Percentiles rank a stretch among this genome's conserved stretches.
Evolutionary conservation across 2,329 filamentous ascomycete species (phyloP).

Genomic region (Arthrobotrys conoides): DNA sequence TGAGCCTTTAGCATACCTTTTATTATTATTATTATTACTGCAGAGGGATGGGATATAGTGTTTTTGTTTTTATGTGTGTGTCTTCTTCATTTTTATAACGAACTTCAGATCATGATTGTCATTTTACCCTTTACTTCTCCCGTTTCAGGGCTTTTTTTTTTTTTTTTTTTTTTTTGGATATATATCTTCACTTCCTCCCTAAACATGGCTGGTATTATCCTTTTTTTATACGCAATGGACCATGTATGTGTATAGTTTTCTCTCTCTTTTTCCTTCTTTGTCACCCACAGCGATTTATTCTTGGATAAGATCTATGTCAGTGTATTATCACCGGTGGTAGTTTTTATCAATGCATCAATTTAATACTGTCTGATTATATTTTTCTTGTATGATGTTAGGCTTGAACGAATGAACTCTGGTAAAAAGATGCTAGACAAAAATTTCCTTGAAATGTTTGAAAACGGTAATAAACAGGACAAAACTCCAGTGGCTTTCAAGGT

Average conservation of each 20-base stretch:
- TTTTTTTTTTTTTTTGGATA: background rate
- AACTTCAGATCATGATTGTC: slow-evolving; percentile 30
- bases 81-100: slow-evolving; percentile 38
- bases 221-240: slow-evolving; percentile 4
- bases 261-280: background rate
- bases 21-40: slow-evolving; percentile 23
- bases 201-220: slow-evolving; percentile 25
- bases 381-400: too few species aligned
- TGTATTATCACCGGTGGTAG: slow-evolving; percentile 28
- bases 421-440: too few species aligned
- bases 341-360: background rate
- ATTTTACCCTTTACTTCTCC: background rate
- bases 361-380: slow-evolving; percentile 4
- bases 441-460: too few species aligned
- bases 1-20: slow-evolving; percentile 6
- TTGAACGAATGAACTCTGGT: background rate
- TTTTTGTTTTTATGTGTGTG: slow-evolving; percentile 15
- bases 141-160: too few species aligned
- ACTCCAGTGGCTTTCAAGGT: too few species aligned
- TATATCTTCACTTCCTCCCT: slow-evolving; percentile 8
- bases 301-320: background rate
- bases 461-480: too few species aligned
- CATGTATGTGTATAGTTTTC: slow-evolving; percentile 30
- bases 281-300: background rate
- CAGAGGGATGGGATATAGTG: slow-evolving; percentile 33